These are phyloP conservation scores for Sphaerostilbella broomeana DNA, from an alignment of 2,329 filamentous ascomycete genomes.

Conservation along the genomic window DNA sequence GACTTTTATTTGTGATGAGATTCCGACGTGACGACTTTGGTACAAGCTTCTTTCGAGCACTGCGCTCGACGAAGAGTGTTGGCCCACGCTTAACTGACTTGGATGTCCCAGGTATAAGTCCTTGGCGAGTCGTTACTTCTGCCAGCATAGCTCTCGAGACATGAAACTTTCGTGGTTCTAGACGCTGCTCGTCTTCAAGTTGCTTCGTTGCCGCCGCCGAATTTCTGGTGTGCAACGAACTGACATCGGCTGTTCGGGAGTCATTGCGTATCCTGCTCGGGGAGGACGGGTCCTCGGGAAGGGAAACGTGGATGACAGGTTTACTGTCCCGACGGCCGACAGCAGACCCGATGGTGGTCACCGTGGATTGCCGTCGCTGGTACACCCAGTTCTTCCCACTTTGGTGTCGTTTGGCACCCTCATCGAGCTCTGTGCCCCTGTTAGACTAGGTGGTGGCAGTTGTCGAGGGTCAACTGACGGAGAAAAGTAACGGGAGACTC, in stretches of 20 bases:
- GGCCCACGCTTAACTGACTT: constrained; percentile 38
- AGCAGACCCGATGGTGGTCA: constrained; percentile 20
- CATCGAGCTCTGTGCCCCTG: constrained; percentile 42
- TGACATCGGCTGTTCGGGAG: too few species aligned
- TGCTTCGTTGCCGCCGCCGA: constrained; percentile 2
- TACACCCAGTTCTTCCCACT: constrained; percentile 49
- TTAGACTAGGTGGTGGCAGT: constrained; percentile 14
- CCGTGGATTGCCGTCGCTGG: constrained; percentile 39
- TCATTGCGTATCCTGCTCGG: constrained; percentile 14
- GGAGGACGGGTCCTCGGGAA: constrained; percentile 27
- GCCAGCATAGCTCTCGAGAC: constrained; percentile 44
- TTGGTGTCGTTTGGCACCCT: constrained; percentile 46
- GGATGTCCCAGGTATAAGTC: constrained; percentile 25
- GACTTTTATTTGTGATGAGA: constrained; percentile 13
- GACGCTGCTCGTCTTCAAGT: neutral
- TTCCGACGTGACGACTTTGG: constrained; percentile 15
- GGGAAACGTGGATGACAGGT: constrained; percentile 45
- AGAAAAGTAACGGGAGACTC: constrained; percentile 50
- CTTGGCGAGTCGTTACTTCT: constrained; percentile 16
- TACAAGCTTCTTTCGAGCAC: constrained; percentile 30
- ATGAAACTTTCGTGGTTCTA: constrained; percentile 47
- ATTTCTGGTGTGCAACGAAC: neutral
- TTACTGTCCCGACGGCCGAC: constrained; percentile 18
- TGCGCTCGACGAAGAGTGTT: constrained; percentile 52
- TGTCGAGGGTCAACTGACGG: constrained; percentile 33